A percentile compares a stretch with the other conserved stretches of the same genome.
phyloP scores from a whole-genome alignment of 2,329 filamentous ascomycete species.

The Blumeriella jaapii region DNA sequence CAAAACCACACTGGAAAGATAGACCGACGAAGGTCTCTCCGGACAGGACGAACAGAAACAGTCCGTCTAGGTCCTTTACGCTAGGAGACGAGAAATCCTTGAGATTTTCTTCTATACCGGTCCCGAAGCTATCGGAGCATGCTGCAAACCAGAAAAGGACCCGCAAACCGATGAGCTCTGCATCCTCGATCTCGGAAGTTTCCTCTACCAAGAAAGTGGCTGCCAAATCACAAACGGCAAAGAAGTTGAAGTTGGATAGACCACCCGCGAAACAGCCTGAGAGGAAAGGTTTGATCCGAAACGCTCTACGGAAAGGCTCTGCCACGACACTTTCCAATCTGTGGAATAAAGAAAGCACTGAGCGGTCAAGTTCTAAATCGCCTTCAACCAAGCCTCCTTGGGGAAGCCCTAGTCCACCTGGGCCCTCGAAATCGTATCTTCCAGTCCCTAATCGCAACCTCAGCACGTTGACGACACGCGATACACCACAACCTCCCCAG shows the following conservation, averaged over 20 bases:
- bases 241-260: constrained; percentile 24
- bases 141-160: constrained; percentile 24
- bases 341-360: constrained; percentile 36
- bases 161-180: constrained; percentile 21
- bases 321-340: constrained; percentile 37
- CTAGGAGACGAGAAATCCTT: constrained; percentile 5
- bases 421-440: constrained; percentile 19
- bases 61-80: constrained; percentile 1
- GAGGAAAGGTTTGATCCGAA: constrained; percentile 36
- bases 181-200: constrained; percentile 19
- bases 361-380: constrained; percentile 15
- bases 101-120: constrained; percentile 4
- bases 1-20: constrained; percentile 1
- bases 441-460: constrained; percentile 27
- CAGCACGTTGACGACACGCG: constrained; percentile 26
- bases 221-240: constrained; percentile 22
- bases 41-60: not conserved
- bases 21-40: not conserved
- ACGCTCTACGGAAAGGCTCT: constrained; percentile 40
- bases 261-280: constrained; percentile 28
- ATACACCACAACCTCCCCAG: constrained; percentile 28
- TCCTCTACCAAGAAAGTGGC: constrained; percentile 17
- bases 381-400: constrained; percentile 18
- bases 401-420: constrained; percentile 16
- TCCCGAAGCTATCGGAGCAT: constrained; percentile 12